Evolutionary conservation across 2,329 filamentous ascomycete species (phyloP).

Genomic region (Fusarium udum): DNA sequence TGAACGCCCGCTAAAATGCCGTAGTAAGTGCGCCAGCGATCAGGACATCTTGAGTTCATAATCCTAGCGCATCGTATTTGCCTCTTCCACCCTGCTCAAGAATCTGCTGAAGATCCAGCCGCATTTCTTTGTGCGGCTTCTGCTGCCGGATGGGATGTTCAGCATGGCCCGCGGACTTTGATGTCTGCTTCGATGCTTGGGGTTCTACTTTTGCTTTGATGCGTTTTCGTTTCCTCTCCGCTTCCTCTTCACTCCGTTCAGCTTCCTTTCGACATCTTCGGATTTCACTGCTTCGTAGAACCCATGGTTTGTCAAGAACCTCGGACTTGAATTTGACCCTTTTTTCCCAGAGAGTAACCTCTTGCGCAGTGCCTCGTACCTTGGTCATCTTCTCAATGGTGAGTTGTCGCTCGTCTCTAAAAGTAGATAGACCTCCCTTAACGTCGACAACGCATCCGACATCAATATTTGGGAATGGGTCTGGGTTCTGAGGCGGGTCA

Average conservation of each 20-base stretch:
- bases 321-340: constrained; percentile 59
- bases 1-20: constrained; percentile 27
- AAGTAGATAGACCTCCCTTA: constrained; percentile 62
- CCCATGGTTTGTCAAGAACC: constrained; percentile 64
- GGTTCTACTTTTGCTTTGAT: constrained; percentile 30
- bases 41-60: constrained; percentile 39
- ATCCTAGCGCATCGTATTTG: constrained; percentile 48
- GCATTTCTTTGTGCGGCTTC: constrained; percentile 26
- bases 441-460: constrained; percentile 66
- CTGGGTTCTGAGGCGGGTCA: neutral
- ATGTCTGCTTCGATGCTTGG: constrained; percentile 1
- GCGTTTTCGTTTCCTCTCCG: constrained; percentile 41
- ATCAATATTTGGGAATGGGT: constrained; percentile 50
- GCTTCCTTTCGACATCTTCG: constrained; percentile 60
- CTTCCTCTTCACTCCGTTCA: constrained; percentile 47
- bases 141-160: constrained; percentile 7
- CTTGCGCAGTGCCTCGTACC: constrained; percentile 62
- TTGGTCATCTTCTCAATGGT: constrained; percentile 60
- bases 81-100: constrained; percentile 45
- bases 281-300: constrained; percentile 59
- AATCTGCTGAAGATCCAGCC: constrained; percentile 41
- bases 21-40: constrained; percentile 2
- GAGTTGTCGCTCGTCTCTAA: constrained; percentile 61
- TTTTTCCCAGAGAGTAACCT: constrained; percentile 69
- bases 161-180: constrained; percentile 8